Conservation (phyloP, 345 rosid species). For the Mangifera indica region DNA sequence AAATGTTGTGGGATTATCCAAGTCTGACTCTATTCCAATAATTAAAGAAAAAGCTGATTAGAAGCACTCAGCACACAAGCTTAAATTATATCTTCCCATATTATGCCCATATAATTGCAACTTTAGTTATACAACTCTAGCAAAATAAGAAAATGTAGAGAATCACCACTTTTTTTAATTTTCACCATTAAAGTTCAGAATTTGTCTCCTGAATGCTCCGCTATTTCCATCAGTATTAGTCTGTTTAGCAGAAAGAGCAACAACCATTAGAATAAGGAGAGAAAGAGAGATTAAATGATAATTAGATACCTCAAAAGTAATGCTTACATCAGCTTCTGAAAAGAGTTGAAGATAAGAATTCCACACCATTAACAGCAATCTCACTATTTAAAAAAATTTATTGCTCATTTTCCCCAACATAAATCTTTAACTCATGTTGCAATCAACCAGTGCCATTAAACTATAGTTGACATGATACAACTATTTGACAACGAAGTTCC, state of each 20-base stretch:
- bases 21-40: background rate
- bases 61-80: background rate
- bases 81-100: background rate
- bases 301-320: background rate
- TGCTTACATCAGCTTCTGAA: background rate
- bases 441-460: background rate
- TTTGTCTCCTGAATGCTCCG: conserved; percentile 5
- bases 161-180: conserved; percentile 11
- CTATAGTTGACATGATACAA: conserved; percentile 6
- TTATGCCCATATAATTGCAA: background rate
- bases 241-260: conserved; percentile 6
- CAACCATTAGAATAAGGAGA: background rate
- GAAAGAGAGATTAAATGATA: background rate
- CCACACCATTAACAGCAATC: background rate
- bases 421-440: conserved; percentile 5
- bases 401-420: background rate
- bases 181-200: background rate
- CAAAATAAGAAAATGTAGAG: conserved; percentile 2
- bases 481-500: background rate
- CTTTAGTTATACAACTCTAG: background rate
- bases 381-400: background rate
- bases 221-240: background rate
- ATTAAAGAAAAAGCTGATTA: background rate
- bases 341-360: background rate
- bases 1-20: conserved; percentile 3